phyloP scores from a whole-genome alignment of 768 basidiomycete species.

The Termitomyces eurrhizus region DNA sequence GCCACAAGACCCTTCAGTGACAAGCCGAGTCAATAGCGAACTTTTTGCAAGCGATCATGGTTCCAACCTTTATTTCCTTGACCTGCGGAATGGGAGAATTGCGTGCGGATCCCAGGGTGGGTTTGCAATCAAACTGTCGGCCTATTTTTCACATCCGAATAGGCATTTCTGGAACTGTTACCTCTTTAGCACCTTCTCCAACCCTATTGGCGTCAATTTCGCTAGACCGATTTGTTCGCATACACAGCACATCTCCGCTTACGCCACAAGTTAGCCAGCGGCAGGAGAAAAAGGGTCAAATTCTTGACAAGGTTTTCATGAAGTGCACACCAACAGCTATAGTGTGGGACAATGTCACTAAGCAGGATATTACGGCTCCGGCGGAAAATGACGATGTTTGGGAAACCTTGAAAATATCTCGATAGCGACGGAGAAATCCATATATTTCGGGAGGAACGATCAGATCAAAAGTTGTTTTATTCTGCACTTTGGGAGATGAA shows the following conservation, averaged over 20 bases:
- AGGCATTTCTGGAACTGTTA: constrained; percentile 73
- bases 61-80: constrained; percentile 59
- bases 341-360: constrained; percentile 50
- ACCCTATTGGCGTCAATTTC: constrained; percentile 55
- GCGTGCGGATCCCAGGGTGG: constrained; percentile 67
- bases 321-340: constrained; percentile 59
- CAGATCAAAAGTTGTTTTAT: neutral
- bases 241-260: constrained; percentile 60
- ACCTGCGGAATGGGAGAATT: constrained; percentile 63
- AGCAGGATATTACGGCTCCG: constrained; percentile 7
- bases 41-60: constrained; percentile 66
- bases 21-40: constrained; percentile 42
- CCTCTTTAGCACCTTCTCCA: constrained; percentile 56
- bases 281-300: constrained; percentile 53
- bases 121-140: neutral
- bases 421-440: constrained; percentile 25
- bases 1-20: constrained; percentile 2
- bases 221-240: constrained; percentile 65
- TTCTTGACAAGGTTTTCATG: constrained; percentile 62
- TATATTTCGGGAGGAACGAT: constrained; percentile 21
- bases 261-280: constrained; percentile 43
- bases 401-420: constrained; percentile 56
- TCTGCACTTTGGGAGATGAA: neutral
- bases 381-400: constrained; percentile 60
- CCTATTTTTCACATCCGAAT: neutral